A percentile compares a stretch with the other conserved stretches of the same genome.
Evolutionary conservation across 2,329 filamentous ascomycete genomes (phyloP).

Genomic region (Lecanicillium sp.): DNA sequence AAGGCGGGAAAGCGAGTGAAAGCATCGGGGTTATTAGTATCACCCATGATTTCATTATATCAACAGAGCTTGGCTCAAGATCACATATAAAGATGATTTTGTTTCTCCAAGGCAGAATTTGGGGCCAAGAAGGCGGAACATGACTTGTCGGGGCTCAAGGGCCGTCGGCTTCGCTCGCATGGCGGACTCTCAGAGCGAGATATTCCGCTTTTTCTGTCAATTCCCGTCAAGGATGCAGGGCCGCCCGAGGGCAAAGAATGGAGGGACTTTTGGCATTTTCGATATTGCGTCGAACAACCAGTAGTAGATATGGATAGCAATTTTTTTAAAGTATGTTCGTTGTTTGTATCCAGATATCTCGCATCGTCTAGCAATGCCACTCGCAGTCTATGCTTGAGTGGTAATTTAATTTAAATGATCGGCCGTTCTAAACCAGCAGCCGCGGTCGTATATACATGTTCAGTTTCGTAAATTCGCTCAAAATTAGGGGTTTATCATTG

Average conservation of each 20-base stretch:
- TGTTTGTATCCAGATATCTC: background rate
- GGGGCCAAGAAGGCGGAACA: conserved; percentile 30
- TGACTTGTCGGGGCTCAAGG: conserved; percentile 27
- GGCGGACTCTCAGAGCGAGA: conserved; percentile 34
- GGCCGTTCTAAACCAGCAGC: background rate
- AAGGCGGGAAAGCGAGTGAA: too few relatives aligned
- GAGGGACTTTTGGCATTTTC: conserved; percentile 35
- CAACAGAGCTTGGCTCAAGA: too few relatives aligned
- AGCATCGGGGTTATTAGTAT: too few relatives aligned
- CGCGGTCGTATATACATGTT: background rate
- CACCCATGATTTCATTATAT: too few relatives aligned
- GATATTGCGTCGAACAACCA: conserved; percentile 30
- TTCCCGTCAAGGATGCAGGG: conserved; percentile 17
- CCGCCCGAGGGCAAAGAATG: conserved; percentile 19
- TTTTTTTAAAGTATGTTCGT: background rate
- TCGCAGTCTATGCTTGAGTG: too few relatives aligned
- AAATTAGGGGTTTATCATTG: background rate
- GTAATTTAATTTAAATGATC: too few relatives aligned
- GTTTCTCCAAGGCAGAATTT: conserved; percentile 33
- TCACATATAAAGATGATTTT: too few relatives aligned
- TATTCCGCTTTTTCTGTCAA: conserved; percentile 31
- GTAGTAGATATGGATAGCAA: background rate
- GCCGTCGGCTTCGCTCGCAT: conserved; percentile 33
- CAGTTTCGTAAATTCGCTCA: background rate
- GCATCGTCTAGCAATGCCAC: background rate